These are phyloP conservation scores for Alternaria tenuissima DNA, from an alignment of 2,329 filamentous ascomycete species.

Conservation along the genomic window DNA sequence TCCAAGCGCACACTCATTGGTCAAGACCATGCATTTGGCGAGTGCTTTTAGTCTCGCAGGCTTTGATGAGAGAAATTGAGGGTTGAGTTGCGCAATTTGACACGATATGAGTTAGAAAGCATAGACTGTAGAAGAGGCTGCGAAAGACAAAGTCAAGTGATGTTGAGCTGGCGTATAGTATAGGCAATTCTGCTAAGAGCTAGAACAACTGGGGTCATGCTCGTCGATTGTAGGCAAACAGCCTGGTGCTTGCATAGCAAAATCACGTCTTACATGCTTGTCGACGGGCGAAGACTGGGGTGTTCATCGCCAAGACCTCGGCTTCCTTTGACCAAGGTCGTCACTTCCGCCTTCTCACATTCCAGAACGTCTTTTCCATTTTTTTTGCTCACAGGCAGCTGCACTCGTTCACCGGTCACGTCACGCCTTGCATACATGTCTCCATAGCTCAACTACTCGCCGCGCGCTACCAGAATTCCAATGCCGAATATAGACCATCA, in stretches of 20 bases:
- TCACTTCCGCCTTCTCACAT: not conserved
- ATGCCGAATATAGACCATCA: not conserved
- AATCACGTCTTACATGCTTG: not conserved
- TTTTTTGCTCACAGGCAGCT: not conserved
- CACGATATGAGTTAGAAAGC: not conserved
- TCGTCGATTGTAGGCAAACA: not conserved
- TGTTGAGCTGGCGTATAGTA: not conserved
- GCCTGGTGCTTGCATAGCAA: not conserved
- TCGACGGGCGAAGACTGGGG: not conserved
- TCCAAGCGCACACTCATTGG: not conserved
- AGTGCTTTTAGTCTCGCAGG: not conserved
- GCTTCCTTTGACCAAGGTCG: not conserved
- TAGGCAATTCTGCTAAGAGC: not conserved
- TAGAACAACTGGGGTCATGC: not conserved
- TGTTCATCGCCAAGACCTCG: not conserved
- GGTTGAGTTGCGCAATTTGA: not conserved
- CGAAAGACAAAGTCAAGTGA: not conserved
- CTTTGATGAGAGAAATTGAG: not conserved
- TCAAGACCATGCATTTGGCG: not conserved
- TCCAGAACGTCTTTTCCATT: not conserved
- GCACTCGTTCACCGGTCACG: not conserved
- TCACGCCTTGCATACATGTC: not conserved
- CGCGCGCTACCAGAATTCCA: not conserved
- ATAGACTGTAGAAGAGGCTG: not conserved
- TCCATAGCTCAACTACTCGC: not conserved